A percentile compares a stretch with the other conserved stretches of the same genome.
phyloP scores from a whole-genome alignment of 176 grass and related monocot species.

The Oryza officinalis region DNA sequence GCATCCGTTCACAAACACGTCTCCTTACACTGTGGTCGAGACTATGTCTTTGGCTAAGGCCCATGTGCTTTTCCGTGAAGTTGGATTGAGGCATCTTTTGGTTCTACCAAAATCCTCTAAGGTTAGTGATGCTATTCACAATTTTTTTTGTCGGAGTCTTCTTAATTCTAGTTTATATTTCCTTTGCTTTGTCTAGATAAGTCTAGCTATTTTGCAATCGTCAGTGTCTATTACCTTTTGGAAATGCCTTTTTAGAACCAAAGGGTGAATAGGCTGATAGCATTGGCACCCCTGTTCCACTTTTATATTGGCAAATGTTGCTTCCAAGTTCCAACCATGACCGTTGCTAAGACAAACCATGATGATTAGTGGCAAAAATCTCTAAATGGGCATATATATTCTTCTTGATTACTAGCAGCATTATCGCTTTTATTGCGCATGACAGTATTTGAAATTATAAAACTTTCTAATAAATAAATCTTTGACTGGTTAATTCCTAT shows the following conservation, averaged over 20 bases:
- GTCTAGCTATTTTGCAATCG: not conserved
- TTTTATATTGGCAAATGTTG: not conserved
- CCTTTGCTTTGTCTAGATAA: not conserved
- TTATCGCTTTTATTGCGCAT: not conserved
- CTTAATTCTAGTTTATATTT: not conserved
- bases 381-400: not conserved
- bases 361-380: not conserved
- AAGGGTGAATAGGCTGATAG: not conserved
- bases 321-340: not conserved
- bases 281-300: not conserved
- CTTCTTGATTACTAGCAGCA: not conserved
- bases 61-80: conserved; percentile 86
- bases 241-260: not conserved
- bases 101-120: conserved; percentile 80
- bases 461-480: not conserved
- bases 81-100: conserved; percentile 89
- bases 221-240: not conserved
- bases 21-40: conserved; percentile 94
- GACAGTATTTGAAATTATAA: not conserved
- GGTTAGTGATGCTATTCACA: conserved; percentile 41
- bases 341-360: not conserved
- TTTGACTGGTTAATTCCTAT: not conserved
- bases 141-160: not conserved
- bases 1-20: conserved; percentile 90
- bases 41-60: conserved; percentile 96